Percentiles rank a stretch among this genome's conserved stretches.
Evolutionary conservation across 768 basidiomycete species (phyloP).

Genomic region (Suillus paluster): DNA sequence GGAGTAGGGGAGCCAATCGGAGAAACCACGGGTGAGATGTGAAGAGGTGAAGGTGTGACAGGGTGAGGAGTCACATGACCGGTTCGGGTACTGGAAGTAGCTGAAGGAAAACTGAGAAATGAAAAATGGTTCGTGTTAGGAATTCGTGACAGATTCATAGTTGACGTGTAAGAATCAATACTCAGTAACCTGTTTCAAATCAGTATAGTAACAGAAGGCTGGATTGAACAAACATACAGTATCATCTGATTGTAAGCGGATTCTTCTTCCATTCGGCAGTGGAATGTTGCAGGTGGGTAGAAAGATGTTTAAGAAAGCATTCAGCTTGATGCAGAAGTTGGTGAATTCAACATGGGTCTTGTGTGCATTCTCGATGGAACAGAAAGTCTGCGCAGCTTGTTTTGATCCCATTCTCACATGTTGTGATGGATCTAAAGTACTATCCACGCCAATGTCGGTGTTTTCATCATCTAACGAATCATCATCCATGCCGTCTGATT

Average conservation of each 20-base stretch:
- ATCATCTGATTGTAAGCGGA: constrained; percentile 9
- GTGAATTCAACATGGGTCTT: constrained; percentile 1
- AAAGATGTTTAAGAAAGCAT: not conserved
- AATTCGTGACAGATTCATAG: too few species aligned
- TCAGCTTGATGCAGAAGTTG: constrained; percentile 10
- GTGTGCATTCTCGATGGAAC: not conserved
- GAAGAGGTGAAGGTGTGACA: too few species aligned
- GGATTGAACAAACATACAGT: not conserved
- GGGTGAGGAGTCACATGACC: too few species aligned
- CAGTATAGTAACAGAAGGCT: not conserved
- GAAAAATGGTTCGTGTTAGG: too few species aligned
- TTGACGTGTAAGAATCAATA: constrained; percentile 28
- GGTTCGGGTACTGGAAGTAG: too few species aligned
- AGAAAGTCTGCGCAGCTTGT: not conserved
- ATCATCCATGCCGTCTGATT: too few species aligned
- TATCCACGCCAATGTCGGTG: not conserved
- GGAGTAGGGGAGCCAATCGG: too few species aligned
- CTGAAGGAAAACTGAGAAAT: too few species aligned
- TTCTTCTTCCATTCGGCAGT: not conserved
- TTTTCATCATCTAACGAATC: too few species aligned
- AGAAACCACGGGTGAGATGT: too few species aligned
- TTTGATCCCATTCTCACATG: constrained; percentile 1
- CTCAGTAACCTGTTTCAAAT: constrained; percentile 25
- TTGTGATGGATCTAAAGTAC: not conserved
- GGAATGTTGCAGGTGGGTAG: not conserved